phyloP scores from a whole-genome alignment of 116 monocot species.

The Dioscorea cayenensis region DNA sequence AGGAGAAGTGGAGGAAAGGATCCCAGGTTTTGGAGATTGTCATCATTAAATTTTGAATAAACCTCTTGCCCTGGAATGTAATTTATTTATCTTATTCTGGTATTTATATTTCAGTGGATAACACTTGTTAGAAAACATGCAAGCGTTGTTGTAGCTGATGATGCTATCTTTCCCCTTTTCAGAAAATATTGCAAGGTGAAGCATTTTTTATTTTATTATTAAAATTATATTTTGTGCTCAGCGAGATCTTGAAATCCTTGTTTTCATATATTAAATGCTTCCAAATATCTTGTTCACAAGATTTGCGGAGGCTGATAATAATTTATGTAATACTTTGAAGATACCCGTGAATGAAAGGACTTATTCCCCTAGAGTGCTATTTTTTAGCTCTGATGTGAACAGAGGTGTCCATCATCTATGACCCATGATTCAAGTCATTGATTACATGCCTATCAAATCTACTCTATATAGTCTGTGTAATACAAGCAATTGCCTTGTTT shows the following conservation, averaged over 20 bases:
- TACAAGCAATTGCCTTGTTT: neutral
- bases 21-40: conserved; percentile 58
- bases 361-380: no score
- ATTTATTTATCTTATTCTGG: neutral
- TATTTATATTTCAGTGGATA: conserved; percentile 72
- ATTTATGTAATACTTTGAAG: neutral
- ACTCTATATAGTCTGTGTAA: neutral
- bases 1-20: conserved; percentile 96
- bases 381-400: no score
- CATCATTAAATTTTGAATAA: neutral
- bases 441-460: neutral
- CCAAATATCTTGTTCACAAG: neutral
- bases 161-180: conserved; percentile 58
- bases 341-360: no score
- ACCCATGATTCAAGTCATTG: no score
- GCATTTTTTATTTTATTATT: neutral
- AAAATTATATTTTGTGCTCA: no score
- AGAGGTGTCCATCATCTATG: no score
- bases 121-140: conserved; percentile 79
- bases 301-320: neutral
- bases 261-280: neutral
- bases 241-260: neutral
- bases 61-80: neutral
- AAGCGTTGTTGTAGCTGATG: conserved; percentile 47
- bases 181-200: conserved; percentile 84